Evolutionary conservation across 768 basidiomycete species (phyloP).

Genomic region (Russula compacta): DNA sequence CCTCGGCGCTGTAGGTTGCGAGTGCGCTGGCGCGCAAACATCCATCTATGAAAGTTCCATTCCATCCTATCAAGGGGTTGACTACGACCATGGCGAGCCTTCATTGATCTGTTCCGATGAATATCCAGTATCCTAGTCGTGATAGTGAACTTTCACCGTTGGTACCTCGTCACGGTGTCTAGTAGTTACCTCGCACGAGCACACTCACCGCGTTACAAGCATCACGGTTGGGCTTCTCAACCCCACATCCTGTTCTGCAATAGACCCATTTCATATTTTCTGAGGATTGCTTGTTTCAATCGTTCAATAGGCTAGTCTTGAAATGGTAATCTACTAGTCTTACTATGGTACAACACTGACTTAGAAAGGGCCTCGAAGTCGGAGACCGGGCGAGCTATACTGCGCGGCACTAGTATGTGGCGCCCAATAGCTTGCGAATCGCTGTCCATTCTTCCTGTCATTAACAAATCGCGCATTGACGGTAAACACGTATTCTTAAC

Average conservation of each 20-base stretch:
- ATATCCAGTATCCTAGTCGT: neutral
- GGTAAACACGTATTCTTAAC: neutral
- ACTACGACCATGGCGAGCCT: neutral
- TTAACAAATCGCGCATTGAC: neutral
- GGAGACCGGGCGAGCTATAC: too few species aligned
- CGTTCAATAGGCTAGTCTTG: neutral
- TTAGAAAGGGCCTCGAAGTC: too few species aligned
- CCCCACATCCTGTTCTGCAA: neutral
- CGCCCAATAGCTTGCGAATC: neutral
- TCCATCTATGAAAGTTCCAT: too few species aligned
- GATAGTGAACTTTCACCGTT: neutral
- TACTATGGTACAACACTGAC: too few species aligned
- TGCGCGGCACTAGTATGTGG: neutral
- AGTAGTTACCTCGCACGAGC: neutral
- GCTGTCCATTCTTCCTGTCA: neutral
- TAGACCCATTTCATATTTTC: neutral
- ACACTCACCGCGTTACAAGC: neutral
- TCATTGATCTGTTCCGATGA: neutral
- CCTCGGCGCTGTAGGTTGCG: too few species aligned
- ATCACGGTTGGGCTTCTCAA: neutral
- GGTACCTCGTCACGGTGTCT: neutral
- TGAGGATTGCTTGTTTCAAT: neutral
- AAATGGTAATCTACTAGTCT: neutral
- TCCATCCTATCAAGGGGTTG: too few species aligned
- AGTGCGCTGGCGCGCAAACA: too few species aligned